Base-by-base conservation (phyloP, 345 rosid species). In the Hibiscus syriacus region DNA sequence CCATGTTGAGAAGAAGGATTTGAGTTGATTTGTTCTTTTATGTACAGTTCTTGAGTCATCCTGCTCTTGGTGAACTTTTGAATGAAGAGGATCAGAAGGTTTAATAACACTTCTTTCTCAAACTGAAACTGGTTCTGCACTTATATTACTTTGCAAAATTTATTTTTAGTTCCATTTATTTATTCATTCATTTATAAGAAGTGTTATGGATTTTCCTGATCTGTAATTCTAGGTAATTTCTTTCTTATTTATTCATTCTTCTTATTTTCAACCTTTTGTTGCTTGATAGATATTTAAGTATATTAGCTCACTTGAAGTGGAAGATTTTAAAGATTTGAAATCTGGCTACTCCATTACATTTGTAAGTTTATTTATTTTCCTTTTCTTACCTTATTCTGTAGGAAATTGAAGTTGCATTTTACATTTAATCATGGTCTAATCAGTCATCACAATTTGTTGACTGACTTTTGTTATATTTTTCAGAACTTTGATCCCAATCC, bases 341-440 rank as follows among this genome's bases (percentile, higher is more conserved):
- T 90, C 92, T 25, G 98, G 98, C 63, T 90, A 90, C 72, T 85
- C 94, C 7, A 93, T 93, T 34, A 82, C 90, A 45, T 89, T 89
- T 79, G 98, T 93, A 76, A 83, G 97, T 78, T 64, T 59, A 64
- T 74, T 45, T 49, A 36, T 62, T 55, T 39, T 36, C 27, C 68
- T 55, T 39, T 36, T 25, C 68, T 2, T 19, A 16, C 26, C 17
- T 67, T 19, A n/a, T 53, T 19, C 39, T 43, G 6, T 26, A 2
- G 23, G 38, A 32, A 52, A 62, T 8, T 63, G 46, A 36, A 36
- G 11, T 36, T 36, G 11, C 39, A 36, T 2, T 36, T 26, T 0
- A 70, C 5, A 45, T 26, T 43, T 7, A 6, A 13, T 59, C 14
- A 46, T 60, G 19, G 55, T 49, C 2, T 30, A 22, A 25, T 43